A percentile compares a stretch with the other conserved stretches of the same genome.
phyloP scores from a whole-genome alignment of 345 rosid species.

The Salix arbutifolia region DNA sequence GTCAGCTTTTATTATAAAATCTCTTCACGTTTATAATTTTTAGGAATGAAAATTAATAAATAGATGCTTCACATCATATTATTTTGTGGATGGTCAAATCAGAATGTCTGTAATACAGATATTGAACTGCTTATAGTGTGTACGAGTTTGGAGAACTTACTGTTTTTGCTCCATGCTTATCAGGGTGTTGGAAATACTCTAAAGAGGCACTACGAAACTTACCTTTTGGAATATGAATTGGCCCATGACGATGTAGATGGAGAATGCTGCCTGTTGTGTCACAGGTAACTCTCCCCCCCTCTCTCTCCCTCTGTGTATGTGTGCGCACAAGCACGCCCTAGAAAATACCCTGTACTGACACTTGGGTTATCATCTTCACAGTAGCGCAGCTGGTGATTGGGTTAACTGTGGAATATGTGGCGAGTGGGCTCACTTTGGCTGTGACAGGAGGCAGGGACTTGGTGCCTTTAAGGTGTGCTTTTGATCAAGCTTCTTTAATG shows the following conservation, averaged over 20 bases:
- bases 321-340: background rate
- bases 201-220: slow-evolving; percentile 93
- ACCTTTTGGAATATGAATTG: slow-evolving; percentile 88
- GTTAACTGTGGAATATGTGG: slow-evolving; percentile 98
- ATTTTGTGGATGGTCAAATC: background rate
- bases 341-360: slow-evolving; percentile 17
- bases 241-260: slow-evolving; percentile 99
- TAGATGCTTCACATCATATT: background rate
- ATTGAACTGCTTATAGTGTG: background rate
- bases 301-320: background rate
- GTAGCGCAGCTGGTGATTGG: slow-evolving; percentile 99
- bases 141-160: background rate
- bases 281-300: slow-evolving; percentile 48
- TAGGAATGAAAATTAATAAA: background rate
- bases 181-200: slow-evolving; percentile 98
- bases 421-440: slow-evolving; percentile 99
- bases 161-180: background rate
- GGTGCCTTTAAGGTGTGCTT: slow-evolving; percentile 87
- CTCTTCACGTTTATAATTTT: background rate
- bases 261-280: slow-evolving; percentile 96
- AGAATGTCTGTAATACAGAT: background rate
- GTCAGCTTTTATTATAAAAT: background rate
- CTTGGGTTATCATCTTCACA: slow-evolving; percentile 35
- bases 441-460: slow-evolving; percentile 95
- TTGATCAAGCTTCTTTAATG: background rate